Conservation (phyloP, 306 rosid genomes). For the Citrullus colocynthis region DNA sequence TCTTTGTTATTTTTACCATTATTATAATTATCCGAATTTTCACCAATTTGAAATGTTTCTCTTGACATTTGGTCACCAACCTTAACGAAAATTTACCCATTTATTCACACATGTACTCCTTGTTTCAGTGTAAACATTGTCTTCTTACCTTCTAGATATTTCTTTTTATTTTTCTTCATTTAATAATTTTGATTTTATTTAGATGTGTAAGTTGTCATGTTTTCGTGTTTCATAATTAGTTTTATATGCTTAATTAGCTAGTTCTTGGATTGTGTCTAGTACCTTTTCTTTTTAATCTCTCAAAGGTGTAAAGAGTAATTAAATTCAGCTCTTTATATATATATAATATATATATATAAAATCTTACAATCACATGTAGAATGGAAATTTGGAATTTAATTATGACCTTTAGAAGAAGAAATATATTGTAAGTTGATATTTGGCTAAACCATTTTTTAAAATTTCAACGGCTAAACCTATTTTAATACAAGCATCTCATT, state of each 20-base stretch:
- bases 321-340: too few relatives aligned
- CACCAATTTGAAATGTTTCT: neutral
- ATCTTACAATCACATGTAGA: too few relatives aligned
- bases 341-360: too few relatives aligned
- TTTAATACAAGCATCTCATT: neutral
- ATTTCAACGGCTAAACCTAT: neutral
- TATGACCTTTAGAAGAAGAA: too few relatives aligned
- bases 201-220: neutral
- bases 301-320: too few relatives aligned
- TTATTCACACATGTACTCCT: neutral
- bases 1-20: neutral
- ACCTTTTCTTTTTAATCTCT: too few relatives aligned
- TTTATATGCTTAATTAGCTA: too few relatives aligned
- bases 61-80: neutral
- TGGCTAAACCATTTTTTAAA: too few relatives aligned
- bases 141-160: neutral
- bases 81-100: neutral
- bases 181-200: neutral
- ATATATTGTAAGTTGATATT: too few relatives aligned
- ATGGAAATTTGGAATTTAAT: too few relatives aligned
- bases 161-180: neutral
- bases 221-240: neutral
- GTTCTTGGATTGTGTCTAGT: too few relatives aligned
- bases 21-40: neutral
- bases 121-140: neutral